phyloP scores from a whole-genome alignment of 495 filamentous ascomycete genomes.

The Tuber magnatum region DNA sequence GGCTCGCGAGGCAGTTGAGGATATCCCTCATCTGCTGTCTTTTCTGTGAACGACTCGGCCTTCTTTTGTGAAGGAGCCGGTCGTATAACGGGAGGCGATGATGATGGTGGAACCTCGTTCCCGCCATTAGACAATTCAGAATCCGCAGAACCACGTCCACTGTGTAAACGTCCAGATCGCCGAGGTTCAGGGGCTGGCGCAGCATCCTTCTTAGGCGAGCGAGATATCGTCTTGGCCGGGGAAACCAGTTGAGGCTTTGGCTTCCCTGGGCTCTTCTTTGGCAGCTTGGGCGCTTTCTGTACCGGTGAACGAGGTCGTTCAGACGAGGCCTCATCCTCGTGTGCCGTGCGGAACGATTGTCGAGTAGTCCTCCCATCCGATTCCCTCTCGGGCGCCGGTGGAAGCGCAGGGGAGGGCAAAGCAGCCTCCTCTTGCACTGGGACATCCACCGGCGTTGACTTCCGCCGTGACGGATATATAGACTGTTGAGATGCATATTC shows the following conservation, averaged over 20 bases:
- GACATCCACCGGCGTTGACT: slow-evolving; percentile 11
- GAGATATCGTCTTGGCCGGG: slow-evolving; percentile 12
- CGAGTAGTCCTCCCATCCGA: slow-evolving; percentile 50
- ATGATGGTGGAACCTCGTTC: slow-evolving; percentile 23
- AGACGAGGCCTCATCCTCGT: slow-evolving; percentile 47
- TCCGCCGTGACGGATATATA: slow-evolving; percentile 11
- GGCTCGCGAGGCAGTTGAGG: neutral
- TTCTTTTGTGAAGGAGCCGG: neutral
- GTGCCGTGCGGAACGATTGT: slow-evolving; percentile 61
- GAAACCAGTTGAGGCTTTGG: slow-evolving; percentile 7
- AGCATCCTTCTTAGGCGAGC: slow-evolving; percentile 19
- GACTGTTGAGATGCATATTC: slow-evolving; percentile 23
- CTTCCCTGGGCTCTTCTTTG: neutral
- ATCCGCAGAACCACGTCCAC: neutral
- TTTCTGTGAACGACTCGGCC: neutral
- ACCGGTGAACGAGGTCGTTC: slow-evolving; percentile 7
- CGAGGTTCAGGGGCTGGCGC: slow-evolving; percentile 12
- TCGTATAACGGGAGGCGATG: slow-evolving; percentile 20
- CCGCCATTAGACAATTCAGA: slow-evolving; percentile 4
- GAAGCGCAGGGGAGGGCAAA: neutral
- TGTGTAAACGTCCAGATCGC: slow-evolving; percentile 28
- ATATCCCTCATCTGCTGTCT: neutral
- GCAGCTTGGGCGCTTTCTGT: neutral
- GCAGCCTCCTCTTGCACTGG: slow-evolving; percentile 5
- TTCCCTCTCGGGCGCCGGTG: neutral